Evolutionary conservation across 1,284 basidiomycete genomes (phyloP), one percentile per base, ranked within the genome.

Genomic region (Cystobasidium slooffiae): DNA sequence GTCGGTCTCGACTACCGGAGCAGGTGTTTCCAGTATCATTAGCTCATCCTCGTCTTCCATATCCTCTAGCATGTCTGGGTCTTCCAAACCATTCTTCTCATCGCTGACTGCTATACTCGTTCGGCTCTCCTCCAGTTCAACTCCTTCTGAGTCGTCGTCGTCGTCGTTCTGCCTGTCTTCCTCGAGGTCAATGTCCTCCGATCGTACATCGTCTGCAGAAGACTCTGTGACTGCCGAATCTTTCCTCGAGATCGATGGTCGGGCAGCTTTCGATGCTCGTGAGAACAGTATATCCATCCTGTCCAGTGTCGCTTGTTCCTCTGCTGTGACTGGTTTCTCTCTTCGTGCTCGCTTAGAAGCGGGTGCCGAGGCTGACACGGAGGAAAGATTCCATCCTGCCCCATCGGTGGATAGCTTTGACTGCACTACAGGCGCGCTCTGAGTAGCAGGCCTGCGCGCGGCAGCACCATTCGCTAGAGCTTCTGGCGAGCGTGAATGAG

Each of bases 61-160:
- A 9, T 63, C 44, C 1, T 47, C 14, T 47, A 16, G 20, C 14
- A 20, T n/a, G 24, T 69, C 63, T 53, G 72, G 70, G 52, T 75
- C 74, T 55, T 73, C 43, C 31, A 31, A 31, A 31, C 31, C 31
- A 31, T 31, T 31, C 31, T 31, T 31, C 8, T 31, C 24, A 12
- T 56, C 22, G 24, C 39, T 37, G 6, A 56, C 12, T 37, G 24
- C 56, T 10, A 59, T 59, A 43, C 56, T 59, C 18, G 61, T 37
- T 24, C 61, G n/a, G 14, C 61, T 63, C 6, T 63, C 46, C 4
- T 63, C 61, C 14, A 37, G 10, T 12, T 22, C 59, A 44, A 43
- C 39, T 20, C 6, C 10, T 14, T 37, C 24, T 39, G 31, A 31
- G 31, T 24, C 10, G 31, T 43, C 56, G 31, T 24, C 10, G 31